Percentiles rank a stretch among this genome's conserved stretches.
Evolutionary conservation across 495 filamentous ascomycete species (phyloP).

Genomic region (Neurospora terricola): DNA sequence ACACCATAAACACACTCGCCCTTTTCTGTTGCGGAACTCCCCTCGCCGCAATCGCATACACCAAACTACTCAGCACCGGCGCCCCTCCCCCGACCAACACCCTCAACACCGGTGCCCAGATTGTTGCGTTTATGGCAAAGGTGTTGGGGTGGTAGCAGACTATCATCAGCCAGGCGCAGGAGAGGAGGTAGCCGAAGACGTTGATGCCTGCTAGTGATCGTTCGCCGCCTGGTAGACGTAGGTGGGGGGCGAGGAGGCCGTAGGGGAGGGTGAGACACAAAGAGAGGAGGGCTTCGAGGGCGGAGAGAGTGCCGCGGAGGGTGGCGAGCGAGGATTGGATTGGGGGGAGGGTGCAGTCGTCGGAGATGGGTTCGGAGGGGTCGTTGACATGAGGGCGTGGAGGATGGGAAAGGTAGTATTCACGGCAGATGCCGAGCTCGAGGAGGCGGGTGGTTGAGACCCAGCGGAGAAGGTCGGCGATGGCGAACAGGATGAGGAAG

Average conservation of each 20-base stretch:
- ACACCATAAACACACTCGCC: not conserved
- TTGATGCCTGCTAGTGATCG: not conserved
- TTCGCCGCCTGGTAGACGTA: too few relatives aligned
- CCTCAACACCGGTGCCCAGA: not conserved
- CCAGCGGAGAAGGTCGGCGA: not conserved
- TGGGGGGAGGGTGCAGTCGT: not conserved
- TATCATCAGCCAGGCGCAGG: not conserved
- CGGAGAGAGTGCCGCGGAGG: too few relatives aligned
- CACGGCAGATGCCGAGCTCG: not conserved
- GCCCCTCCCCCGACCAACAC: not conserved
- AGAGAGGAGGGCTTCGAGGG: not conserved
- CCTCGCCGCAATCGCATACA: not conserved
- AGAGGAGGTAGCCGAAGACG: not conserved
- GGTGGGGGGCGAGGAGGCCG: not conserved
- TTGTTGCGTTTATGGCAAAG: not conserved
- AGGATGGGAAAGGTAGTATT: not conserved
- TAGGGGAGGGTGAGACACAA: not conserved
- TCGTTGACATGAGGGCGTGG: too few relatives aligned
- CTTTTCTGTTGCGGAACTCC: not conserved
- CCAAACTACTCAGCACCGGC: not conserved
- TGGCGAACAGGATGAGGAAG: not conserved
- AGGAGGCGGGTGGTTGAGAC: not conserved
- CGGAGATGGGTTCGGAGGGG: too few relatives aligned
- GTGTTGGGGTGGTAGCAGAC: not conserved
- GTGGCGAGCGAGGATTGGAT: not conserved